Base-by-base conservation (phyloP, 768 basidiomycete genomes). In the Hebeloma cylindrosporum region DNA sequence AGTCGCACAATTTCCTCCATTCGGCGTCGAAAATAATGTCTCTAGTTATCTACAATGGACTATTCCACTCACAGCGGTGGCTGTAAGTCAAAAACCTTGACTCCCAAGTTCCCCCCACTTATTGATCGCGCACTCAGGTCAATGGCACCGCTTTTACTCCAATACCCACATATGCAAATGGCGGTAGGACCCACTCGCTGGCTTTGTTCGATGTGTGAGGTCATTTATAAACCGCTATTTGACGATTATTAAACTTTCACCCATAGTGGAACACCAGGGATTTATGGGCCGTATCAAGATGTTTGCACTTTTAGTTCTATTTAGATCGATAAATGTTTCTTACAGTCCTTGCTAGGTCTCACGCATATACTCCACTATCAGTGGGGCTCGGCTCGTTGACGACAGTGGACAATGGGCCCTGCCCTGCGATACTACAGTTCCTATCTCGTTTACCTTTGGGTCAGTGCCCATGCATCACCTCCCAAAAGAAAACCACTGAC, bases 1-100 rank as follows among this genome's bases (percentile, higher is more conserved):
- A 30, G 85, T 91, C 2, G 78, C 82, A 11, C 76, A 88, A 9
- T 91, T 91, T 56, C 70, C 80, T 14, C 88, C 88, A 3, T 67
- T 85, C 45, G 74, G 69, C 5, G 60, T 68, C 4, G 76, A 78
- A 51, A 76, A 66, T 48, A 83, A 79, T 49, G 60, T 70, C 10
- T 82, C 88, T 3, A 83, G 82, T 51, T 90, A 90, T 52, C 66
- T 91, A 33, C 80, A 83, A 47, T 91, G 88, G 88, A 77, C 78
- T 0, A 79, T 89, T 47, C 78, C 77, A 2, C 58, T 90, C 30
- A 63, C 73, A 1, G 64, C 64, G 17, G 71, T 89, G 34, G 66
- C 73, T 31, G 86, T 88, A 52, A 28, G 74, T 51, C 27, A 29
- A 34, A 23, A 11, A 30, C 6, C 40, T 7, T 20, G 3, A 3